Evolutionary conservation across 2,329 filamentous ascomycete species (phyloP).

Genomic region (Aspergillus niger): DNA sequence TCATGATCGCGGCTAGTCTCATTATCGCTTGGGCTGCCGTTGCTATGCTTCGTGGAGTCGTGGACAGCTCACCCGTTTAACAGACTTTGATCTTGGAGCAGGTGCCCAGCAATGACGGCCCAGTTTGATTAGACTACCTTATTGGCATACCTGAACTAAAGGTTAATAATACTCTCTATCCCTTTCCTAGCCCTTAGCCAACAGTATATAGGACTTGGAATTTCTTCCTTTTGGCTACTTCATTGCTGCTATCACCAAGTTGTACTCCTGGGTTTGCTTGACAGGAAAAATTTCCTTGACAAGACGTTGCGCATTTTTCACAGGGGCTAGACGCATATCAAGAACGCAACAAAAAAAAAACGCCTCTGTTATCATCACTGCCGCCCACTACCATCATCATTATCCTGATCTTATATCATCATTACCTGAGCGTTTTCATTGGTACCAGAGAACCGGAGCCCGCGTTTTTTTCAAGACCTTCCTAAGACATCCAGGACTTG

Average conservation of each 20-base stretch:
- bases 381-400: conserved; percentile 14
- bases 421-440: conserved; percentile 17
- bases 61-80: conserved; percentile 13
- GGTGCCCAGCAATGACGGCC: conserved; percentile 21
- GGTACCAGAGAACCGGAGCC: conserved; percentile 6
- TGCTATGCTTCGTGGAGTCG: conserved; percentile 15
- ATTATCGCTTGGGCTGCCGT: conserved; percentile 22
- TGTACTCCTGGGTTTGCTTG: not conserved
- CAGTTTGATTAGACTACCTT: conserved; percentile 17
- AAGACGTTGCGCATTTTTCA: not conserved
- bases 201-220: conserved; percentile 23
- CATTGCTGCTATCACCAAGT: conserved; percentile 2
- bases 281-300: not conserved
- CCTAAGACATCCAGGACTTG: not conserved
- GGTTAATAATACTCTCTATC: conserved; percentile 12
- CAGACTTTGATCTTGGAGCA: conserved; percentile 11
- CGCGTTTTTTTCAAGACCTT: conserved; percentile 15
- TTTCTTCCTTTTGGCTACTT: conserved; percentile 11
- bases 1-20: not conserved
- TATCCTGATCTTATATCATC: conserved; percentile 21
- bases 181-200: conserved; percentile 18
- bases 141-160: conserved; percentile 16
- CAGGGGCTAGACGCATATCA: not conserved
- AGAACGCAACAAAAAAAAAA: not conserved
- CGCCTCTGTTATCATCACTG: conserved; percentile 17